Percentiles rank a stretch among this genome's conserved stretches.
Evolutionary conservation across 441 rosid species (phyloP).

Genomic region (Arabidopsis lyrata): DNA sequence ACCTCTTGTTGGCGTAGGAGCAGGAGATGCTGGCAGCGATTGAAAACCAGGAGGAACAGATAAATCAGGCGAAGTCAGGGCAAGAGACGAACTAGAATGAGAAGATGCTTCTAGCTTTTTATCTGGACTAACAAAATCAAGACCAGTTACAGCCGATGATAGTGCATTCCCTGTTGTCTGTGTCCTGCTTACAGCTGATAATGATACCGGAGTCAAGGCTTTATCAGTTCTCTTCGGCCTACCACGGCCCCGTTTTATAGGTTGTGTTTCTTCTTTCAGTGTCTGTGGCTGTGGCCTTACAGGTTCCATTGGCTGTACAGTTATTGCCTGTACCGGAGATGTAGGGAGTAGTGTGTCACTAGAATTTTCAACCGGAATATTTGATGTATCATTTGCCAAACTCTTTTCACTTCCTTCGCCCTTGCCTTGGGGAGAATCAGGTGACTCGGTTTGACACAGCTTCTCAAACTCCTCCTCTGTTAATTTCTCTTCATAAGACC

Average conservation of each 20-base stretch:
- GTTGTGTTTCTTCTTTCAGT: slow-evolving; percentile 69
- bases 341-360: slow-evolving; percentile 39
- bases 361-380: slow-evolving; percentile 39
- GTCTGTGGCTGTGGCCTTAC: slow-evolving; percentile 43
- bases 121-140: slow-evolving; percentile 46
- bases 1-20: slow-evolving; percentile 56
- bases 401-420: slow-evolving; percentile 59
- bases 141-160: slow-evolving; percentile 45
- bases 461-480: slow-evolving; percentile 97
- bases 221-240: slow-evolving; percentile 82
- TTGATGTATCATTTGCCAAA: slow-evolving; percentile 48
- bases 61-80: slow-evolving; percentile 46
- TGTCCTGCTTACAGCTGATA: slow-evolving; percentile 49
- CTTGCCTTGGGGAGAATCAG: slow-evolving; percentile 72
- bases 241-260: slow-evolving; percentile 93
- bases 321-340: slow-evolving; percentile 37
- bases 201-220: slow-evolving; percentile 49
- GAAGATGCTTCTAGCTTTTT: slow-evolving; percentile 43
- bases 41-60: slow-evolving; percentile 51
- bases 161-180: slow-evolving; percentile 50
- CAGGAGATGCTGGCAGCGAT: slow-evolving; percentile 48
- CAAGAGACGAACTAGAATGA: slow-evolving; percentile 48
- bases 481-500: slow-evolving; percentile 92
- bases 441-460: slow-evolving; percentile 82
- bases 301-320: slow-evolving; percentile 50